Evolutionary conservation across 805 yeast species (phyloP).

Genomic region (Pichia ethanolica): DNA sequence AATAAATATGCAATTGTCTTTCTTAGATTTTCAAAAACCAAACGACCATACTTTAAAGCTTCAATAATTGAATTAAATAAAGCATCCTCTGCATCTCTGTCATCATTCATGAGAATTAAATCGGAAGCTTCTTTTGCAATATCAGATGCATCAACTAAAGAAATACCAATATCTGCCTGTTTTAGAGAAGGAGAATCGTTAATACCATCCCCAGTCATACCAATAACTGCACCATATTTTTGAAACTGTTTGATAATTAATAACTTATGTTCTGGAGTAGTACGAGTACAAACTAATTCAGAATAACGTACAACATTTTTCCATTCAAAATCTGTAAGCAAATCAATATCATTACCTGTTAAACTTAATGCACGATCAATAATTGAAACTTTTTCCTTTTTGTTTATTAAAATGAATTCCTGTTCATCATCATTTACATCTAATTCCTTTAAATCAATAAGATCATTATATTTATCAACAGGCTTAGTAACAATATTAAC

Average conservation of each 20-base stretch:
- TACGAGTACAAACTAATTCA: constrained; percentile 1
- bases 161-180: constrained; percentile 96
- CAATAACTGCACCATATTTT: constrained; percentile 33
- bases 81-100: background rate
- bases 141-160: constrained; percentile 97
- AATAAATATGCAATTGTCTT: constrained; percentile 40
- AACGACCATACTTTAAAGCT: constrained; percentile 32
- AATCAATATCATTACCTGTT: background rate
- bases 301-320: background rate
- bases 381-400: background rate
- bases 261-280: constrained; percentile 1
- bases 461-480: background rate
- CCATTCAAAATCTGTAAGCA: background rate
- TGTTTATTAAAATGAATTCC: background rate
- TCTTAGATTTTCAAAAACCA: constrained; percentile 42
- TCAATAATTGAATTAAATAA: constrained; percentile 1
- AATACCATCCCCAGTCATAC: constrained; percentile 99
- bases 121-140: constrained; percentile 32
- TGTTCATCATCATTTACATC: background rate
- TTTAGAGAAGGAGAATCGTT: constrained; percentile 96
- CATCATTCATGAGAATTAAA: constrained; percentile 1
- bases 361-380: background rate
- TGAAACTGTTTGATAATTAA: constrained; percentile 1
- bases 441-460: background rate
- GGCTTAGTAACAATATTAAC: background rate